Evolutionary conservation across 148 eudicot species (phyloP), one percentile per base, ranked within the genome.

Genomic region (Selenicereus undatus): DNA sequence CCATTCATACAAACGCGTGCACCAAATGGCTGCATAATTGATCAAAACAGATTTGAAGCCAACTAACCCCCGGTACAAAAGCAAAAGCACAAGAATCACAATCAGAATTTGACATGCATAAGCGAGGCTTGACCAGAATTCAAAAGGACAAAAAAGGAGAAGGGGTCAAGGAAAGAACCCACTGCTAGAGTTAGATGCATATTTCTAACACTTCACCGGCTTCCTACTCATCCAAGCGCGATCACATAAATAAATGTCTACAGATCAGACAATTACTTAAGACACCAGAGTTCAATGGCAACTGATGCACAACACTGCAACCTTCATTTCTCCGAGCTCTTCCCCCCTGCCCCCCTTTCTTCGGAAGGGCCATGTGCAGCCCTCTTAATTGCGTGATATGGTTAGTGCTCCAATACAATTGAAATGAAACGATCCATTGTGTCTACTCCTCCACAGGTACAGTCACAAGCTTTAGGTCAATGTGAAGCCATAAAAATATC

Each of bases 221-320:
- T 80, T 45, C 58, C 72, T 74, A 48, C 10, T 64, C 18, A 62
- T 72, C 32, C 35, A 18, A 72, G 64, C 71, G 72, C 39, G 50
- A 51, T 58, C 70, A 42, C 29, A 56, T 26, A 9, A 22, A 18
- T 26, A 24, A 30, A 18, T 18, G 72, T 48, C 35, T 30, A 64
- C 48, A 64, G 4, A 64, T 64, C 78, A 43, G 27, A 64, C 14
- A 54, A 80, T 29, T 27, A 48, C 66, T 30, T 64, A 32, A 32
- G 27, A 26, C 35, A 45, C 35, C 14, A 45, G 27, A 24, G 48
- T 64, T 39, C 71, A 36, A 29, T 80, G 71, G n/a, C 39, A 18
- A 64, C 12, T 24, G 52, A 72, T 32, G 39, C 39, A 32, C 35
- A 70, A 71, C 10, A 3, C 21, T 17, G 1, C 76, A n/a, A 39